Conservation (phyloP, 1,139 yeast species). For the Martiniozyma asiatica region DNA sequence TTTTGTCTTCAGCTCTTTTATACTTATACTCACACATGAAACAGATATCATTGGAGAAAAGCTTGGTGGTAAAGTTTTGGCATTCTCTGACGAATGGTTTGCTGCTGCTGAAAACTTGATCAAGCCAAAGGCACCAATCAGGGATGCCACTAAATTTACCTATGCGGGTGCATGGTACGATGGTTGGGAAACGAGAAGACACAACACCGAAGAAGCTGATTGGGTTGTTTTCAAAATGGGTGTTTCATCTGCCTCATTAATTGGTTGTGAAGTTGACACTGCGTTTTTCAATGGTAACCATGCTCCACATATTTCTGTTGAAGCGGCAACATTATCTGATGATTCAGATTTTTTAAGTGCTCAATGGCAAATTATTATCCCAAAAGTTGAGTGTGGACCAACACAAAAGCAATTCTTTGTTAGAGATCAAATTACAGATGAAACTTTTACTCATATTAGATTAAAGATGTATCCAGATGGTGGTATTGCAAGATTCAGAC, state of each 20-base stretch:
- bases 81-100: constrained; percentile 84
- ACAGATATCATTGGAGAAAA: constrained; percentile 70
- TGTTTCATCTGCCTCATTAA: constrained; percentile 65
- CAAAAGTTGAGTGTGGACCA: constrained; percentile 76
- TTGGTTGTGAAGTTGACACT: constrained; percentile 84
- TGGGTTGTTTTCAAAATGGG: constrained; percentile 80
- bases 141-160: constrained; percentile 69
- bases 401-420: constrained; percentile 72
- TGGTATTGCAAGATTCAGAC: constrained; percentile 87
- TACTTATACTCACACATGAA: background rate
- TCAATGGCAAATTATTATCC: constrained; percentile 61
- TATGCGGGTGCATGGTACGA: constrained; percentile 95
- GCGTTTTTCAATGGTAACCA: constrained; percentile 91
- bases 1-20: background rate
- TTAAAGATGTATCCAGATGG: constrained; percentile 94
- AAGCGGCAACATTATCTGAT: constrained; percentile 40
- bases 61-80: constrained; percentile 62
- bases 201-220: constrained; percentile 71
- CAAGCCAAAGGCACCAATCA: constrained; percentile 65
- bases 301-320: constrained; percentile 82
- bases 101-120: constrained; percentile 86
- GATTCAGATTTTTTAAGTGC: constrained; percentile 24
- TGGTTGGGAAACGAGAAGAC: constrained; percentile 97
- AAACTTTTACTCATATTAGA: constrained; percentile 65
- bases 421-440: constrained; percentile 43